Evolutionary conservation across 768 basidiomycete genomes (phyloP).

Genomic region (Hortiboletus flavorubellus): DNA sequence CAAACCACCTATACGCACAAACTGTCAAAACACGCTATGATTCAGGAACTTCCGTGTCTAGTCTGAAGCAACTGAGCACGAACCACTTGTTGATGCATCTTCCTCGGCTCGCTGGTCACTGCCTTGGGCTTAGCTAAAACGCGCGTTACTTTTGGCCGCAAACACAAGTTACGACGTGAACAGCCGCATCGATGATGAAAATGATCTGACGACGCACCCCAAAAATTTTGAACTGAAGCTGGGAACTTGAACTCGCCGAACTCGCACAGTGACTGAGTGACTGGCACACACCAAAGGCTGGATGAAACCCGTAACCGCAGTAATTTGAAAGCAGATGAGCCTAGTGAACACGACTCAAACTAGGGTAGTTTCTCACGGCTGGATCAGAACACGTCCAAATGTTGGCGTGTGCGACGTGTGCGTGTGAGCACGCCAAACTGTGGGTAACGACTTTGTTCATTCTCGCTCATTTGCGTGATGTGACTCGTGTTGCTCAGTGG

Average conservation of each 20-base stretch:
- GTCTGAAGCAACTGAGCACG: not conserved
- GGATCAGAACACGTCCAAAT: not conserved
- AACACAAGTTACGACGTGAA: not conserved
- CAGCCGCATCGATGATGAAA: not conserved
- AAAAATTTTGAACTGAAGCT: constrained; percentile 13
- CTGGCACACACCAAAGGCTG: not conserved
- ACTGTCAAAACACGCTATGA: constrained; percentile 6
- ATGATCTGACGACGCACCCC: constrained; percentile 4
- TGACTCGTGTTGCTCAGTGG: not conserved
- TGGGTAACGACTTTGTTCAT: constrained; percentile 6
- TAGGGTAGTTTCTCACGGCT: constrained; percentile 15
- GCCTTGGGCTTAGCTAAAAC: not conserved
- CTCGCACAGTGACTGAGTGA: too few species aligned
- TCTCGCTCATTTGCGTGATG: not conserved
- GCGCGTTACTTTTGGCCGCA: not conserved
- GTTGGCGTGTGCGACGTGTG: not conserved
- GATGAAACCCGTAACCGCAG: constrained; percentile 8
- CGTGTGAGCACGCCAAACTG: not conserved
- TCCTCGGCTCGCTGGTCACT: not conserved
- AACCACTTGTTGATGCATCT: constrained; percentile 20
- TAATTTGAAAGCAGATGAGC: not conserved
- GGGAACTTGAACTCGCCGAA: constrained; percentile 3
- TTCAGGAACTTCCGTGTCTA: not conserved
- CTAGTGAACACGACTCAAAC: not conserved
- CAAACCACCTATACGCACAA: constrained; percentile 26